Evolutionary conservation across 108 stramenopile species (phyloP).

Genomic region (Cyclostephanos tholiformis): DNA sequence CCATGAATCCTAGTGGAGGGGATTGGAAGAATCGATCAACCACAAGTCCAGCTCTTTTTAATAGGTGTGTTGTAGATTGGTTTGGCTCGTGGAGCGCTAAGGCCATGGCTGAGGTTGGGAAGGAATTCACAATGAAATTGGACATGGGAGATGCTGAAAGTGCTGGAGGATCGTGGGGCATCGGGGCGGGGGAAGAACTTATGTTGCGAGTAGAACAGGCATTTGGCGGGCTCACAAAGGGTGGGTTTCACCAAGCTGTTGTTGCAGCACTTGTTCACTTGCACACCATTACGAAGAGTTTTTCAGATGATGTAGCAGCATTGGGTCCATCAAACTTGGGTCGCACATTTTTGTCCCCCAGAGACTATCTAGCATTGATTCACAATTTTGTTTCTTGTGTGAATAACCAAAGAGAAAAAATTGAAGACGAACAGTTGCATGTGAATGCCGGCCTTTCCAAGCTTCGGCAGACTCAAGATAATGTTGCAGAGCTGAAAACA

Average conservation of each 20-base stretch:
- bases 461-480: conserved; percentile 90
- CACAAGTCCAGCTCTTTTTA: conserved; percentile 99
- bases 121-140: conserved; percentile 70
- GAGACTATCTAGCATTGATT: conserved; percentile 96
- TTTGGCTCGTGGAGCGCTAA: conserved; percentile 96
- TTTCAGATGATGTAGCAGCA: conserved; percentile 61
- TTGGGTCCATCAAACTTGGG: conserved; percentile 58
- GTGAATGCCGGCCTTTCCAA: conserved; percentile 96
- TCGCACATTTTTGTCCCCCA: conserved; percentile 89
- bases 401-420: conserved; percentile 68
- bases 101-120: conserved; percentile 92
- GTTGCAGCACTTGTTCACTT: conserved; percentile 93
- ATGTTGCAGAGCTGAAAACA: conserved; percentile 89
- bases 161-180: conserved; percentile 83
- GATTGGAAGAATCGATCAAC: conserved; percentile 94
- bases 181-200: conserved; percentile 73
- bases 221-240: conserved; percentile 61
- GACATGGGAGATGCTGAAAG: conserved; percentile 89
- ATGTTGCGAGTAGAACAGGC: conserved; percentile 72
- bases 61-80: conserved; percentile 99
- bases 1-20: conserved; percentile 96
- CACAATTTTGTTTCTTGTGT: conserved; percentile 89
- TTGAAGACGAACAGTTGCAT: conserved; percentile 97
- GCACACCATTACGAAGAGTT: conserved; percentile 77
- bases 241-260: conserved; percentile 87